Percentiles rank a stretch among this genome's conserved stretches.
phyloP scores from a whole-genome alignment of 2,329 filamentous ascomycete species.

The Gyromitra esculenta region DNA sequence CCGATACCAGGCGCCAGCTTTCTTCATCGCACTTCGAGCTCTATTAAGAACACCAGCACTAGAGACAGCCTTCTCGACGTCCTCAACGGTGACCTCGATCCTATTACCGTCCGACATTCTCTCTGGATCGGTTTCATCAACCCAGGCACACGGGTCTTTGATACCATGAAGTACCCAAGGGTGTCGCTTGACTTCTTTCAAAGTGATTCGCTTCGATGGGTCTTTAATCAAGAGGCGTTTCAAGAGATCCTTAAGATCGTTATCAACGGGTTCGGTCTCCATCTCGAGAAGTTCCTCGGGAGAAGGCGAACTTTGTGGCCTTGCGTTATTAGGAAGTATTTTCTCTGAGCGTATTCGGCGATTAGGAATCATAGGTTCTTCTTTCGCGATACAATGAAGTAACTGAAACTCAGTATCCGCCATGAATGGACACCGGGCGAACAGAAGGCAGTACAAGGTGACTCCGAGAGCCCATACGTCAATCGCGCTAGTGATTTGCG shows the following conservation, averaged over 20 bases:
- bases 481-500: constrained; percentile 87
- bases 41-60: constrained; percentile 88
- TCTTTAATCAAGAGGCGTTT: constrained; percentile 85
- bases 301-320: constrained; percentile 23
- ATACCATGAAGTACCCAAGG: constrained; percentile 87
- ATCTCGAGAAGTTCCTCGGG: constrained; percentile 64
- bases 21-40: constrained; percentile 79
- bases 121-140: constrained; percentile 91
- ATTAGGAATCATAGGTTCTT: constrained; percentile 88
- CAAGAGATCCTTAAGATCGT: constrained; percentile 80
- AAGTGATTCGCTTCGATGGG: constrained; percentile 83
- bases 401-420: constrained; percentile 91
- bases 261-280: constrained; percentile 77
- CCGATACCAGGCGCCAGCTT: constrained; percentile 70
- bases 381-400: constrained; percentile 89
- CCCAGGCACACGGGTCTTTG: constrained; percentile 78
- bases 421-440: constrained; percentile 90
- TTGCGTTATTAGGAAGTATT: constrained; percentile 21
- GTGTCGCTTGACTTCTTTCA: constrained; percentile 92
- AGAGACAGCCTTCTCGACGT: constrained; percentile 89
- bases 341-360: constrained; percentile 72
- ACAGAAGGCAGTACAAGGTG: constrained; percentile 94
- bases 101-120: constrained; percentile 79
- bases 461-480: constrained; percentile 98
- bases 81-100: constrained; percentile 90